A percentile compares a stretch with the other conserved stretches of the same genome.
phyloP scores from a whole-genome alignment of 1,284 basidiomycete genomes.

The Ceratobasidium sp. region DNA sequence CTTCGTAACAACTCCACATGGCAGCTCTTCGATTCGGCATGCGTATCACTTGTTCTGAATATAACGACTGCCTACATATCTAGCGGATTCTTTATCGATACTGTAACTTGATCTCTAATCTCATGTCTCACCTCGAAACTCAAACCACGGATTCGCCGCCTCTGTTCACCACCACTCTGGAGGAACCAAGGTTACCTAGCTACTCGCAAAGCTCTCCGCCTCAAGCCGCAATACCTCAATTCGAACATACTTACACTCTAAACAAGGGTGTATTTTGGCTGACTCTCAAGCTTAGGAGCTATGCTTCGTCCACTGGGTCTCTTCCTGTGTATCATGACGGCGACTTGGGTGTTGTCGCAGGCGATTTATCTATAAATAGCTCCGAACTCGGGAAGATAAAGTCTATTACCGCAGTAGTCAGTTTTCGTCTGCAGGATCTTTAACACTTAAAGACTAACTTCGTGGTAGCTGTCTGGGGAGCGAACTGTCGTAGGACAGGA shows the following conservation, averaged over 20 bases:
- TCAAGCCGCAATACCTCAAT: neutral
- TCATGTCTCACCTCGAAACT: neutral
- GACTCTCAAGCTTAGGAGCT: neutral
- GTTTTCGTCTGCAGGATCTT: neutral
- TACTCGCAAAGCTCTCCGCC: neutral
- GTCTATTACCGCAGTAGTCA: slow-evolving; percentile 4
- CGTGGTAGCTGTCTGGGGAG: neutral
- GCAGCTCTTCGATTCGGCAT: no score
- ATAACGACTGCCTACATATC: no score
- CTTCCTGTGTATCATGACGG: slow-evolving; percentile 15
- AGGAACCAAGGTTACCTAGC: neutral
- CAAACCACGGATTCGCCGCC: neutral
- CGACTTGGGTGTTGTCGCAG: neutral
- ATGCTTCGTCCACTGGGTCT: slow-evolving; percentile 4
- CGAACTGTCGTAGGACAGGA: slow-evolving; percentile 27
- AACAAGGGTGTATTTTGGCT: neutral
- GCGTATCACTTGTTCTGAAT: no score
- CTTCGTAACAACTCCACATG: no score
- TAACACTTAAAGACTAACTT: neutral
- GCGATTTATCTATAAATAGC: slow-evolving; percentile 4
- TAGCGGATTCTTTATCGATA: no score
- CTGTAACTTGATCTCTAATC: no score
- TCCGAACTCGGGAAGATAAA: slow-evolving; percentile 6
- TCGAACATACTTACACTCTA: neutral
- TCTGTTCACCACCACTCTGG: neutral